A percentile compares a stretch with the other conserved stretches of the same genome.
Evolutionary conservation across 2,329 filamentous ascomycete species (phyloP).

Genomic region (Parastagonospora nodorum): DNA sequence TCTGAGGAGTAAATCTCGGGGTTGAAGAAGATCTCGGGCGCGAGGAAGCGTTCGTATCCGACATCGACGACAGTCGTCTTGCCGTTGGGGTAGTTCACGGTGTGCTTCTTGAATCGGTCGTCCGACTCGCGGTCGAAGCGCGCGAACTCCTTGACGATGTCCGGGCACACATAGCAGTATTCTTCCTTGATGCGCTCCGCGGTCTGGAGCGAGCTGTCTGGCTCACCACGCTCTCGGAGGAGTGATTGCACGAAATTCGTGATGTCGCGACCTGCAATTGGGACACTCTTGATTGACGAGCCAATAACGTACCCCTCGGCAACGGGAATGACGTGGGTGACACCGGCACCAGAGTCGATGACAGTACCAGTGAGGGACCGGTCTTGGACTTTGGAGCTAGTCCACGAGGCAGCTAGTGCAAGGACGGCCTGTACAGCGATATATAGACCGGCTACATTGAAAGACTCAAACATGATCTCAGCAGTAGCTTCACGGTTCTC

Average conservation of each 20-base stretch:
- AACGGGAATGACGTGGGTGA: constrained; percentile 98
- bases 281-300: constrained; percentile 98
- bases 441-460: constrained; percentile 98
- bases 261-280: constrained; percentile 96
- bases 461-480: constrained; percentile 99
- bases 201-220: constrained; percentile 95
- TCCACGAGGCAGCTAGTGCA: constrained; percentile 96
- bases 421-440: constrained; percentile 98
- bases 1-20: constrained; percentile 99
- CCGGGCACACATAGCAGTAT: constrained; percentile 96
- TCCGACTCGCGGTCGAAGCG: constrained; percentile 90
- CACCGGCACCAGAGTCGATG: constrained; percentile 97
- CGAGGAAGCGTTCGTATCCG: constrained; percentile 96
- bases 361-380: constrained; percentile 95
- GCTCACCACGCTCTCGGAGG: constrained; percentile 92
- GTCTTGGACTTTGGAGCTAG: constrained; percentile 95
- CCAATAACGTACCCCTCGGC: constrained; percentile 99
- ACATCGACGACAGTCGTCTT: constrained; percentile 86
- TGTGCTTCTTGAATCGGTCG: constrained; percentile 85
- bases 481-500: constrained; percentile 99
- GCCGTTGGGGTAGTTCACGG: constrained; percentile 83
- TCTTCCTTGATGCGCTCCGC: constrained; percentile 99
- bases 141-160: constrained; percentile 98
- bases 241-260: constrained; percentile 98
- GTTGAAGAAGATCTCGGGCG: constrained; percentile 99